Evolutionary conservation across 495 filamentous ascomycete species (phyloP).

Genomic region (Penicillium antarcticum): DNA sequence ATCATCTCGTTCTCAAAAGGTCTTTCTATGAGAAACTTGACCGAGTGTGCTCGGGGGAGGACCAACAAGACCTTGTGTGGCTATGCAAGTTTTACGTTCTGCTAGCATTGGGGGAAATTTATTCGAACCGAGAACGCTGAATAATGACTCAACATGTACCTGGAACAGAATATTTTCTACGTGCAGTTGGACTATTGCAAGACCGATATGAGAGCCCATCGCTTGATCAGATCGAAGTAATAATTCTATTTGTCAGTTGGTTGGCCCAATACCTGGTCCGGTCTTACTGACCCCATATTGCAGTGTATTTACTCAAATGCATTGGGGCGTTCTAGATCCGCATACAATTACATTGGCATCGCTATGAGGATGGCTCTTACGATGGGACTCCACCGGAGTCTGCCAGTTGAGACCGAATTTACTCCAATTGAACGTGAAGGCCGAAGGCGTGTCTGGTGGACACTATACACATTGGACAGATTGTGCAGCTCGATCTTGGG

Average conservation of each 20-base stretch:
- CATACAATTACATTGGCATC: constrained; percentile 20
- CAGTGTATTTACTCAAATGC: constrained; percentile 11
- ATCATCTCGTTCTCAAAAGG: constrained; percentile 10
- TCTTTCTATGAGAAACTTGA: constrained; percentile 8
- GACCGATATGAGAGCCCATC: constrained; percentile 4
- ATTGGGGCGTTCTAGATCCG: constrained; percentile 14
- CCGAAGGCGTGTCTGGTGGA: constrained; percentile 26
- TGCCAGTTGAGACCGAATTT: constrained; percentile 9
- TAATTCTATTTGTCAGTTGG: background rate
- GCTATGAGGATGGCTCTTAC: constrained; percentile 19
- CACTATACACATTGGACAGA: constrained; percentile 22
- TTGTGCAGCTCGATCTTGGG: constrained; percentile 23
- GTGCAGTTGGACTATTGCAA: constrained; percentile 6
- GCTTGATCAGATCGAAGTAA: background rate
- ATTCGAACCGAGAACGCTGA: constrained; percentile 6
- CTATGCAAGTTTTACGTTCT: constrained; percentile 10
- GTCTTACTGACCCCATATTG: background rate
- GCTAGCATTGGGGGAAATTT: constrained; percentile 14
- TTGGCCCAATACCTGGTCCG: background rate
- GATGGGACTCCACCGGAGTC: constrained; percentile 20
- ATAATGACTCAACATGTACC: constrained; percentile 8
- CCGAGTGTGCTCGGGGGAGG: background rate
- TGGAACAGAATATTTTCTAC: constrained; percentile 11
- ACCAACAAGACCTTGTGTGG: constrained; percentile 3
- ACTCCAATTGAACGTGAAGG: constrained; percentile 20